Evolutionary conservation across 805 yeast species (phyloP), one percentile per base, ranked within the genome.

Genomic region (Metschnikowia sp.): DNA sequence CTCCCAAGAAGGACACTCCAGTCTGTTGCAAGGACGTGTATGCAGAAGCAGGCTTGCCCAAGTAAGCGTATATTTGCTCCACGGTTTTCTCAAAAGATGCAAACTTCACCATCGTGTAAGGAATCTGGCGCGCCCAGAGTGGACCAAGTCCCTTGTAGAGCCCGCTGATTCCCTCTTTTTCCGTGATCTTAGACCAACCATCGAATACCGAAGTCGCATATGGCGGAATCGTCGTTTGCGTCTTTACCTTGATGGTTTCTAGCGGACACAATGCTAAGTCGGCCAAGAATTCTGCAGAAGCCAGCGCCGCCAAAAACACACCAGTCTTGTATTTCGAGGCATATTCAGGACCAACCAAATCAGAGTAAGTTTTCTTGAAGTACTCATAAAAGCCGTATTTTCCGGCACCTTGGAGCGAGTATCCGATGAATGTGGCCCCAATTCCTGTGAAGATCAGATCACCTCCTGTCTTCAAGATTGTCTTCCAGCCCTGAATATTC

Each of bases 31-130:
- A 56, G 37, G 83, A 68, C 10, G 88, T 72, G 75, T 87, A 88
- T 49, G 87, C 83, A 19, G 77, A 71, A 64, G 83, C 88, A 42
- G 86, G 81, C 60, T 79, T 81, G 39, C 96, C 90, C 57, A 92
- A 75, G 49, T 74, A 77, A 29, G 73, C 58, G 72, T 94, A 92
- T 62, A 92, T 91, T 42, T 71, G 66, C 61, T 84, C 89, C 31
- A 92, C 97, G 44, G 91, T 86, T 64, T 82, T 86, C 74, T 92
- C 99, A 72, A 94, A 92, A 26, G 96, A 79, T 8, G 97, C 92
- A 68, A 92, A 94, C 72, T 94, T 92, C 52, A 87, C 95, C 97
- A 92, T 91, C 28, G 98, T 92, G 75, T 92, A 92, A n/a, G 98
- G 99, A 59, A 92, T 86, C 71, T 92, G 99, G 74, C 98, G 85